Base-by-base conservation (phyloP, 495 filamentous ascomycete genomes). In the Aspergillus steynii region DNA sequence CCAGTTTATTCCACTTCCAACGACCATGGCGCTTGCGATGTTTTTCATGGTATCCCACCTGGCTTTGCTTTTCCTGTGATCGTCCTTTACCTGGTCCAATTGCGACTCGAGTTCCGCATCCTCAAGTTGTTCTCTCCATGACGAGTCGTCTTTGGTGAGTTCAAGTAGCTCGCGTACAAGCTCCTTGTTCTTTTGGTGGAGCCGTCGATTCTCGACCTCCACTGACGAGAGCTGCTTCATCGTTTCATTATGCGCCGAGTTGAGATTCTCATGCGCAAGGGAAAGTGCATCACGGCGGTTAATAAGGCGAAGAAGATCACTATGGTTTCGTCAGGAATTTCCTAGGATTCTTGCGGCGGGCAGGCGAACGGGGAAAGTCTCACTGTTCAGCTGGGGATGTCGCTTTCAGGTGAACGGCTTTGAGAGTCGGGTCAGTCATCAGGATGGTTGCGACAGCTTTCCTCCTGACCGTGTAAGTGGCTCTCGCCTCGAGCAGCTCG, bases 1-100 rank as follows among this genome's bases (percentile, higher is more conserved):
- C 93, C 93, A 97, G 64, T 96, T 85, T 37, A 95, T 75, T 49
- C 92, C 93, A 71, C 92, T 96, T 6, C 88, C 91, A 27, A 88
- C 91, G 34, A 97, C 83, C 45, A 90, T 80, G 4, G 85, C 90
- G 57, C 87, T 88, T 12, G 88, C 81, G 29, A 90, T 82, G 46
- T 82, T 88, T 74, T 93, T 93, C 76, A 94, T 85, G 45, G 86
- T 83, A 55, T 85, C 85, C 88, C 89, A 91, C 65, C 78, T 76
- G 50, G 85, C 83, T 62, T 82, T 83, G 61, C 83, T 85, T 15
- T 73, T 74, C 62, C 79, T 82, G 46, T 87, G 69, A 29, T 88
- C 79, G 15, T 65, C 70, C 58, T 90, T 85, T 10, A 87, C 69
- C n/a, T 65, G 71, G 25, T 81, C 74, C 12, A 92, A 74, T 62